A percentile compares a stretch with the other conserved stretches of the same genome.
phyloP scores from a whole-genome alignment of 805 yeast species.

The Yamadazyma paraphyllophila region DNA sequence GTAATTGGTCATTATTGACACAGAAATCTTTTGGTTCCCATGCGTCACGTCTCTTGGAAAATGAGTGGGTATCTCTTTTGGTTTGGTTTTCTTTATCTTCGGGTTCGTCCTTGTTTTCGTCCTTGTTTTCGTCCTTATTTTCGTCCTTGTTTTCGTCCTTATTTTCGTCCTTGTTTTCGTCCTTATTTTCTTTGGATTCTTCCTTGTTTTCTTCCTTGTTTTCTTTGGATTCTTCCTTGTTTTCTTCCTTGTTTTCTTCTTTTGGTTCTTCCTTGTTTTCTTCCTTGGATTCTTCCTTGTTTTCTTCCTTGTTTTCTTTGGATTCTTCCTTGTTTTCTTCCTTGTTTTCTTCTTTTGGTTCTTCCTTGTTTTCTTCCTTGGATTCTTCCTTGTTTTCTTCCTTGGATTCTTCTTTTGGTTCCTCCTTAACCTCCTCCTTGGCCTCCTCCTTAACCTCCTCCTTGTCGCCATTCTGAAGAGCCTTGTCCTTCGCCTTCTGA shows the following conservation, averaged over 20 bases:
- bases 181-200: constrained; percentile 9
- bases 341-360: constrained; percentile 1
- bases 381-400: constrained; percentile 9
- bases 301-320: constrained; percentile 9
- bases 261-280: background rate
- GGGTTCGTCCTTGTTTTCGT: background rate
- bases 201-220: background rate
- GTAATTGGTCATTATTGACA: constrained; percentile 14
- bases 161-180: constrained; percentile 3
- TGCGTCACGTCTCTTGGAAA: constrained; percentile 10
- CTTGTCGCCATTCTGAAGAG: constrained; percentile 5
- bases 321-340: constrained; percentile 8
- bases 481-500: constrained; percentile 11
- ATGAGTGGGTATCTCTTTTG: background rate
- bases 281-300: background rate
- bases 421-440: constrained; percentile 9
- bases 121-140: background rate
- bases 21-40: constrained; percentile 20
- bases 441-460: constrained; percentile 11
- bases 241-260: constrained; percentile 3
- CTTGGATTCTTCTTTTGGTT: constrained; percentile 10
- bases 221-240: background rate
- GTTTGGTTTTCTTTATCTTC: background rate
- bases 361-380: constrained; percentile 11
- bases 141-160: background rate